phyloP scores from a whole-genome alignment of 2,329 filamentous ascomycete species.

The Talaromyces funiculosus region DNA sequence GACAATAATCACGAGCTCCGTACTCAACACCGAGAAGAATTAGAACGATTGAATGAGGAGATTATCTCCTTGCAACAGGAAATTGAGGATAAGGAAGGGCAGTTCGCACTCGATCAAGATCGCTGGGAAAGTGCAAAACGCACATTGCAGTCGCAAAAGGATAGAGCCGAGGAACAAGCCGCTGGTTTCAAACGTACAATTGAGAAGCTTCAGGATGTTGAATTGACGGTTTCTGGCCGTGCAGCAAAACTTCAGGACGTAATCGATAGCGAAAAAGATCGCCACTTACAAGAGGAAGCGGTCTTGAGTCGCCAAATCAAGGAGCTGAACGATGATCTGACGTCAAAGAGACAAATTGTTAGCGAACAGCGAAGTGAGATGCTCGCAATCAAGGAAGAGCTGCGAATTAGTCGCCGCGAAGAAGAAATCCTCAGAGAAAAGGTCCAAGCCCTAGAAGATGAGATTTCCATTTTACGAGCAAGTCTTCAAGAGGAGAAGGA shows the following conservation, averaged over 20 bases:
- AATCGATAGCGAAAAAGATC: slow-evolving; percentile 64
- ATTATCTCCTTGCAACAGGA: slow-evolving; percentile 58
- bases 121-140: slow-evolving; percentile 65
- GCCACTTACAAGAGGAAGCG: slow-evolving; percentile 66
- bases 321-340: slow-evolving; percentile 65
- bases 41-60: slow-evolving; percentile 52
- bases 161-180: slow-evolving; percentile 62
- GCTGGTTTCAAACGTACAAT: slow-evolving; percentile 64
- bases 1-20: slow-evolving; percentile 58
- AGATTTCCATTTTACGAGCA: slow-evolving; percentile 66
- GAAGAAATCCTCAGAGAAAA: slow-evolving; percentile 59
- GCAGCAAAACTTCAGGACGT: slow-evolving; percentile 63
- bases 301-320: slow-evolving; percentile 67
- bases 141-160: slow-evolving; percentile 59
- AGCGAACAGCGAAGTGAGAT: slow-evolving; percentile 63
- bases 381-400: slow-evolving; percentile 60
- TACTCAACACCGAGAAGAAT: slow-evolving; percentile 49
- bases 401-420: slow-evolving; percentile 62
- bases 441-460: slow-evolving; percentile 64
- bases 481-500: slow-evolving; percentile 61
- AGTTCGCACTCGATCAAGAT: slow-evolving; percentile 65
- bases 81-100: slow-evolving; percentile 63
- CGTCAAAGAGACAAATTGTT: slow-evolving; percentile 59
- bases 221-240: slow-evolving; percentile 62
- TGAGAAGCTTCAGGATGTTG: slow-evolving; percentile 61